phyloP scores from a whole-genome alignment of 2,329 filamentous ascomycete genomes.

The Alternaria ventricosa region DNA sequence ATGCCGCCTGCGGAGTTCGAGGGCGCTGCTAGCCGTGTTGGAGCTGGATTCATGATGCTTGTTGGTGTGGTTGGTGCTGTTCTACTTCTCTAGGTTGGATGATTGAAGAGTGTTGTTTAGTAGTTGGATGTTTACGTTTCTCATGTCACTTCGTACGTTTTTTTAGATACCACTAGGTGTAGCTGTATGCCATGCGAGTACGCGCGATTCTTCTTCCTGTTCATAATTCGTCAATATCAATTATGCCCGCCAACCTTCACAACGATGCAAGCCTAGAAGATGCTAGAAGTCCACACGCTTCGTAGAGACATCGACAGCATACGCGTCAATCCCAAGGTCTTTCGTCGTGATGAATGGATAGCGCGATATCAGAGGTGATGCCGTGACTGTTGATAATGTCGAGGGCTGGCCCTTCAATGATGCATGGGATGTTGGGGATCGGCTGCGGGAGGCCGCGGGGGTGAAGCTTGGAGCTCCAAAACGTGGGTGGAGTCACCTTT shows the following conservation, averaged over 20 bases:
- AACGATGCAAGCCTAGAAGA: not conserved
- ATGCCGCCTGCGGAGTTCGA: constrained; percentile 26
- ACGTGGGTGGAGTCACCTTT: constrained; percentile 13
- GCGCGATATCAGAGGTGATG: not conserved
- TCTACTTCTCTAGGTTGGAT: constrained; percentile 26
- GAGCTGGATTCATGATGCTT: constrained; percentile 27
- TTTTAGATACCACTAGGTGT: constrained; percentile 3
- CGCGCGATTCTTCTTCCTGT: not conserved
- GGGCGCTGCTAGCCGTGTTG: constrained; percentile 33
- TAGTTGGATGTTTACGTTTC: constrained; percentile 4
- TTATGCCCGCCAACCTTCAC: not conserved
- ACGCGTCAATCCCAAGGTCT: not conserved
- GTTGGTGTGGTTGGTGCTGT: constrained; percentile 27
- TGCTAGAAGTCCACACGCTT: not conserved
- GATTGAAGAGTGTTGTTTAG: not conserved
- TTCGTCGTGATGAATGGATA: not conserved
- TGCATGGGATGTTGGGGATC: constrained; percentile 1
- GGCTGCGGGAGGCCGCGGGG: constrained; percentile 13
- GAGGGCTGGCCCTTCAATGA: not conserved
- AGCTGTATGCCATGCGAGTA: constrained; percentile 5
- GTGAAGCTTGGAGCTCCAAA: constrained; percentile 11
- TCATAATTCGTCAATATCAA: not conserved
- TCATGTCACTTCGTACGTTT: constrained; percentile 4
- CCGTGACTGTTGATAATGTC: not conserved
- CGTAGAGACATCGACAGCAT: not conserved